Evolutionary conservation across 2,329 filamentous ascomycete genomes (phyloP).

Genomic region (Penicillium sp.): DNA sequence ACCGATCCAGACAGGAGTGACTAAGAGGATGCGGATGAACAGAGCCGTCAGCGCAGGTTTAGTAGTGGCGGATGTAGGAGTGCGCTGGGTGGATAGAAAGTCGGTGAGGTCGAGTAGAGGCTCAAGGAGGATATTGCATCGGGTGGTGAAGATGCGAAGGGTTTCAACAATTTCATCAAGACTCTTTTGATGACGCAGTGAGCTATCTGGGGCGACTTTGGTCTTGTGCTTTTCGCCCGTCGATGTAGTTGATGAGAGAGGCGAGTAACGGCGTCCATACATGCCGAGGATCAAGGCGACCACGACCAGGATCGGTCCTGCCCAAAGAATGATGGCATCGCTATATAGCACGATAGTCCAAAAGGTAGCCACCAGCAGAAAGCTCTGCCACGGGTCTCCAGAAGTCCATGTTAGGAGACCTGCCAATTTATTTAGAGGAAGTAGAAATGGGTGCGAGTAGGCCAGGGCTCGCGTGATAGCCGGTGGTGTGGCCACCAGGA

Average conservation of each 20-base stretch:
- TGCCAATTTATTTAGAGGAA: slow-evolving; percentile 80
- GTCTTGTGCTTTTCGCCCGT: slow-evolving; percentile 61
- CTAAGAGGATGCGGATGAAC: slow-evolving; percentile 81
- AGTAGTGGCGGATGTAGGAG: slow-evolving; percentile 86
- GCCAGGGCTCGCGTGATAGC: slow-evolving; percentile 91
- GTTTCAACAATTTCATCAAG: slow-evolving; percentile 97
- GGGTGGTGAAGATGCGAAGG: slow-evolving; percentile 80
- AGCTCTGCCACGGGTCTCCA: slow-evolving; percentile 94
- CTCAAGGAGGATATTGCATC: slow-evolving; percentile 89
- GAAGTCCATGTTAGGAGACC: slow-evolving; percentile 93
- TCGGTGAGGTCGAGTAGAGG: slow-evolving; percentile 86
- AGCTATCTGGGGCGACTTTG: slow-evolving; percentile 55
- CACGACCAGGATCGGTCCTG: slow-evolving; percentile 80
- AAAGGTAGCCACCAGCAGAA: slow-evolving; percentile 77
- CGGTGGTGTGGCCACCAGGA: slow-evolving; percentile 88
- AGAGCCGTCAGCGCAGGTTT: slow-evolving; percentile 83
- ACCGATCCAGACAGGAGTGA: slow-evolving; percentile 83
- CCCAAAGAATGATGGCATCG: slow-evolving; percentile 73
- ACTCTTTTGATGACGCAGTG: slow-evolving; percentile 82
- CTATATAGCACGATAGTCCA: slow-evolving; percentile 87
- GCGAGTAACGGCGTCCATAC: slow-evolving; percentile 87
- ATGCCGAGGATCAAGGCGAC: slow-evolving; percentile 79
- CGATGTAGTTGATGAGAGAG: slow-evolving; percentile 81
- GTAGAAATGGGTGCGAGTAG: slow-evolving; percentile 90
- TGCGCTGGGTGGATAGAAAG: slow-evolving; percentile 86